Evolutionary conservation across 495 filamentous ascomycete species (phyloP).

Genomic region (Friedmanniomyces simplex): DNA sequence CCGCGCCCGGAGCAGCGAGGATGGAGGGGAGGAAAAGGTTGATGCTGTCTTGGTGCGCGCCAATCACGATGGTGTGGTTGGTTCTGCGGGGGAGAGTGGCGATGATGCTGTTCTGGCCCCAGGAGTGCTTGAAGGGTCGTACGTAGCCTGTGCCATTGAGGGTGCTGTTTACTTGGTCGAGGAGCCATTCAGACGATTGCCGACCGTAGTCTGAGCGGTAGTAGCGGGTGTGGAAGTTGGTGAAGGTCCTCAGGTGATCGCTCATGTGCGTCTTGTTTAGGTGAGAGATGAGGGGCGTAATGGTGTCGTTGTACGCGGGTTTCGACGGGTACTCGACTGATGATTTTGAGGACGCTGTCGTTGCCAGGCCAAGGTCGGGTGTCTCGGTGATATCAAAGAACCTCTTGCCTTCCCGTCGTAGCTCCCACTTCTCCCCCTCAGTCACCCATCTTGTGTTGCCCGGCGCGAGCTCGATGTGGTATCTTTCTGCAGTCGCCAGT

Average conservation of each 20-base stretch:
- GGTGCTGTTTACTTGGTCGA: constrained; percentile 59
- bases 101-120: constrained; percentile 87
- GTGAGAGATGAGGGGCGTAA: constrained; percentile 53
- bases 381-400: constrained; percentile 93
- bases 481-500: constrained; percentile 38
- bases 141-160: constrained; percentile 66
- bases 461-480: constrained; percentile 78
- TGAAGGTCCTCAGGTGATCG: constrained; percentile 65
- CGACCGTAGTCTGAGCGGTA: constrained; percentile 76
- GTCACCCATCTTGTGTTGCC: constrained; percentile 76
- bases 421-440: constrained; percentile 88
- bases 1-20: constrained; percentile 64
- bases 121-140: constrained; percentile 66
- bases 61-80: constrained; percentile 71
- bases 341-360: constrained; percentile 27
- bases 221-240: constrained; percentile 77
- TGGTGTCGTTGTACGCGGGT: constrained; percentile 51
- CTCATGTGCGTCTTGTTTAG: constrained; percentile 71
- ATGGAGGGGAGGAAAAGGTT: constrained; percentile 82
- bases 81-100: constrained; percentile 82
- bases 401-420: constrained; percentile 61
- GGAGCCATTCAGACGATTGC: constrained; percentile 86
- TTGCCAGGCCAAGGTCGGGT: constrained; percentile 42
- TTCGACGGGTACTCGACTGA: constrained; percentile 55
- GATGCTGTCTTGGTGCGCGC: constrained; percentile 75